Evolutionary conservation across 2,329 filamentous ascomycete species (phyloP).

Genomic region (Basipetospora sp.): DNA sequence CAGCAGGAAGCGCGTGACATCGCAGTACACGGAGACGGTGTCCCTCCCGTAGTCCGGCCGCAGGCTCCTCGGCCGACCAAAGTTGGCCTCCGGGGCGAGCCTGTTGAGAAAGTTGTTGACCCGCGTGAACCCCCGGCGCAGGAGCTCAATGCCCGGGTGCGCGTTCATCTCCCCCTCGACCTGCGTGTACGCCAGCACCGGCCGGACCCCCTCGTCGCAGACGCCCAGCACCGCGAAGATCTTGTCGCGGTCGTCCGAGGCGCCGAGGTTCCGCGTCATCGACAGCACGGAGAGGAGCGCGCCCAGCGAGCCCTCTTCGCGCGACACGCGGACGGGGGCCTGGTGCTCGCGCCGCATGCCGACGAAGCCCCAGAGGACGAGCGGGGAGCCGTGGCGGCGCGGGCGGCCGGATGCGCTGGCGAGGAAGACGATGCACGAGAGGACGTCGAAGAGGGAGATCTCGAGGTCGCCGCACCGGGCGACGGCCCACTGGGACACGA

Average conservation of each 20-base stretch:
- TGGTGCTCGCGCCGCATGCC: too few relatives aligned
- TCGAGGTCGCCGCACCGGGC: background rate
- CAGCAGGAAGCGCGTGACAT: slow-evolving; percentile 9
- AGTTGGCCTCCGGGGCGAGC: slow-evolving; percentile 4
- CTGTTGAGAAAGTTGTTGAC: slow-evolving; percentile 7
- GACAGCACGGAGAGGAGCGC: background rate
- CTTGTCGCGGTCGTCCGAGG: slow-evolving; percentile 1
- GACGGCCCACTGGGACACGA: background rate
- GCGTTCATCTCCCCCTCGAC: too few relatives aligned
- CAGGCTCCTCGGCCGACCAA: slow-evolving; percentile 8
- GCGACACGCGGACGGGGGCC: background rate
- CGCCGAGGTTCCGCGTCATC: background rate
- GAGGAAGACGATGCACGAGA: background rate
- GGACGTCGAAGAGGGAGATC: background rate
- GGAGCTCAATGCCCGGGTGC: background rate
- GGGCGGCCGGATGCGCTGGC: background rate
- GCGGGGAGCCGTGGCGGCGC: too few relatives aligned
- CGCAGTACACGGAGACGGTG: slow-evolving; percentile 8
- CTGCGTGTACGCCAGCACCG: too few relatives aligned
- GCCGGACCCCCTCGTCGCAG: background rate
- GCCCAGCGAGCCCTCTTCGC: background rate
- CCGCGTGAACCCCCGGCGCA: slow-evolving; percentile 7
- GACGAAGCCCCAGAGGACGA: too few relatives aligned
- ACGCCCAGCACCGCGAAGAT: slow-evolving; percentile 1
- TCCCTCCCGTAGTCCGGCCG: slow-evolving; percentile 8